These are phyloP conservation scores for Jasminum sambac DNA, from an alignment of 257 asterid genomes.

Conservation along the genomic window DNA sequence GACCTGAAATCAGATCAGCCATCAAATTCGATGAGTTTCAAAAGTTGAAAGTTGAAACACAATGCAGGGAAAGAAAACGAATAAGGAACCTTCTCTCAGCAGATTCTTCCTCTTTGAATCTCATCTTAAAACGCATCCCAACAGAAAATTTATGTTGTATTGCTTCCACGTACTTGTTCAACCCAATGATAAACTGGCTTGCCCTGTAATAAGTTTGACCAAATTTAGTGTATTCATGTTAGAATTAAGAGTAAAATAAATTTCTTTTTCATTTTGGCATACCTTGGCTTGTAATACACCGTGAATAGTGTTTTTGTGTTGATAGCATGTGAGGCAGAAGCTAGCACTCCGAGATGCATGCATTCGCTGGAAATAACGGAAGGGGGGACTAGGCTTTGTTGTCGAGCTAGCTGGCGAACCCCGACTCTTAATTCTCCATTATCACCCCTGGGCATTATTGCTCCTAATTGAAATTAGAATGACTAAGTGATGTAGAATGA, in stretches of 20 bases:
- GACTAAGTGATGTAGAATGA: constrained; percentile 3
- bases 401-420: constrained; percentile 66
- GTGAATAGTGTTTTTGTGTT: constrained; percentile 60
- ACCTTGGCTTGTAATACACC: constrained; percentile 87
- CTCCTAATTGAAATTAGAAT: constrained; percentile 2
- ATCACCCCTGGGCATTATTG: constrained; percentile 44
- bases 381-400: constrained; percentile 63
- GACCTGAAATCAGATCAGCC: constrained; percentile 42
- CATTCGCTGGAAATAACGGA: constrained; percentile 86
- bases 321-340: constrained; percentile 80
- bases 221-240: neutral
- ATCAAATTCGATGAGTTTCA: constrained; percentile 3
- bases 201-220: constrained; percentile 43
- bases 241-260: neutral
- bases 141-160: constrained; percentile 48
- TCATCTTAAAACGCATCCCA: constrained; percentile 85
- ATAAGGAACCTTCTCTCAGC: constrained; percentile 63
- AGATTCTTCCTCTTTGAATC: constrained; percentile 84
- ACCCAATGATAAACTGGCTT: constrained; percentile 70
- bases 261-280: neutral
- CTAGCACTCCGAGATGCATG: constrained; percentile 93
- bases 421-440: constrained; percentile 78
- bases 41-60: neutral
- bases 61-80: neutral
- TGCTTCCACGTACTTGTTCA: constrained; percentile 74